Base-by-base conservation (phyloP, 2,329 filamentous ascomycete genomes). In the Penicillium rolfsii region DNA sequence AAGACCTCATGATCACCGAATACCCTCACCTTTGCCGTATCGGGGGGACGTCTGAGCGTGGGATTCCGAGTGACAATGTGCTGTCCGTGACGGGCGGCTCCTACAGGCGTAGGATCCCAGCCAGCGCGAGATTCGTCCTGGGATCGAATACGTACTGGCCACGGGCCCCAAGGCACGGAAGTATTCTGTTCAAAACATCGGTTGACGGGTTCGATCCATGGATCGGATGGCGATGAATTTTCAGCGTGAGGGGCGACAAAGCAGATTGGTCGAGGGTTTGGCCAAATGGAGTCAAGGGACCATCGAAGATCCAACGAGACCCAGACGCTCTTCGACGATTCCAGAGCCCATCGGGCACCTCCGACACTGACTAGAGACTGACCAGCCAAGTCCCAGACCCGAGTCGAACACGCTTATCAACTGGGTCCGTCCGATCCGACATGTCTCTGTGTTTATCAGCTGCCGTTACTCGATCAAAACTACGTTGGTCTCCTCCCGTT, bases 401-500 rank as follows among this genome's bases (percentile, higher is more conserved):
- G 30, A 33, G 30, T 11, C 6, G 30, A 33, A 36, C 35, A 36
- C 35, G 54, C 58, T 66, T 66, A 65, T 67, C 60, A 62, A 61
- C 48, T 52, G 52, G 59, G 36, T 24, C 48, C 55, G 45, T 55
- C 28, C 49, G 30, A 52, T 53, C 49, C 52, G 55, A 50, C 24
- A 48, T n/a, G 11, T 28, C 52, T 50, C 54, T 49, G 33, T 33
- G 45, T 57, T 69, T 60, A 64, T 67, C 61, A 61, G 48, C 58
- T 11, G 19, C 54, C 35, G 26, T 72, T 72, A 73, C 69, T 71
- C 68, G 69, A 72, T 72, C 67, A 64, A 71, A 72, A 71, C 62
- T 65, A 35, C 53, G 58, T 56, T 48, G 24, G 28, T 41, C 45
- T 33, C 24, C 38, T 55, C 49, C 58, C 43, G 45, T 53, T 5